Conservation (phyloP, 2,329 filamentous ascomycete genomes). For the Alternaria alternata region DNA sequence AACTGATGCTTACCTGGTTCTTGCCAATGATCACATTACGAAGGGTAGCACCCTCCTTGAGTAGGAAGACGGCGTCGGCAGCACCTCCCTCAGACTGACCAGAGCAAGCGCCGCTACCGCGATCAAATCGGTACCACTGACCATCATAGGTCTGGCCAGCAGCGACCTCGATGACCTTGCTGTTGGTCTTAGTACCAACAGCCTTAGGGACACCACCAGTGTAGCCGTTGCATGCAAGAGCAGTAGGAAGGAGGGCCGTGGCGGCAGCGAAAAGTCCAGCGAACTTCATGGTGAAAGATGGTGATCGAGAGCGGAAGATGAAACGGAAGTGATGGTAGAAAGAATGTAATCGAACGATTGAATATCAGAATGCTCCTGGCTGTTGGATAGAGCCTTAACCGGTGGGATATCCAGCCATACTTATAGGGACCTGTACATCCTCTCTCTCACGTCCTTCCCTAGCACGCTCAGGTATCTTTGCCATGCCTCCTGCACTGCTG, state of each 20-base stretch:
- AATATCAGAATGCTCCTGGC: conserved; percentile 8
- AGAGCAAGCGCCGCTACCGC: conserved; percentile 35
- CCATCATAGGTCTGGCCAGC: conserved; percentile 37
- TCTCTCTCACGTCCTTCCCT: neutral
- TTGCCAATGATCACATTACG: conserved; percentile 63
- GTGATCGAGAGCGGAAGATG: neutral
- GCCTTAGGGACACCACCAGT: conserved; percentile 35
- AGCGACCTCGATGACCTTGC: conserved; percentile 34
- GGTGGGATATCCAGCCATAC: neutral
- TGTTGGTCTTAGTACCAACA: conserved; percentile 37
- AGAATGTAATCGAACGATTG: conserved; percentile 1
- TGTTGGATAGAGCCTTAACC: conserved; percentile 6
- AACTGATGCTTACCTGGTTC: conserved; percentile 42
- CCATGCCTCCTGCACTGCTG: conserved; percentile 6
- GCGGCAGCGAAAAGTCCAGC: conserved; percentile 22
- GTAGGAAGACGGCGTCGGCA: conserved; percentile 53
- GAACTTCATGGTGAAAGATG: conserved; percentile 26
- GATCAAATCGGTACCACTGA: conserved; percentile 36
- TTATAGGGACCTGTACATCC: conserved; percentile 11
- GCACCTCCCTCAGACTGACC: conserved; percentile 31
- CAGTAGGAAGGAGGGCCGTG: conserved; percentile 29
- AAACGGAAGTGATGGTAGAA: neutral
- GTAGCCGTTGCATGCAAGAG: conserved; percentile 37
- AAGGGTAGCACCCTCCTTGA: conserved; percentile 59
- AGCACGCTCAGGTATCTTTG: conserved; percentile 4